A percentile compares a stretch with the other conserved stretches of the same genome.
Conservation (phyloP, 2,329 filamentous ascomycete species). For the Trichoderma sp. region DNA sequence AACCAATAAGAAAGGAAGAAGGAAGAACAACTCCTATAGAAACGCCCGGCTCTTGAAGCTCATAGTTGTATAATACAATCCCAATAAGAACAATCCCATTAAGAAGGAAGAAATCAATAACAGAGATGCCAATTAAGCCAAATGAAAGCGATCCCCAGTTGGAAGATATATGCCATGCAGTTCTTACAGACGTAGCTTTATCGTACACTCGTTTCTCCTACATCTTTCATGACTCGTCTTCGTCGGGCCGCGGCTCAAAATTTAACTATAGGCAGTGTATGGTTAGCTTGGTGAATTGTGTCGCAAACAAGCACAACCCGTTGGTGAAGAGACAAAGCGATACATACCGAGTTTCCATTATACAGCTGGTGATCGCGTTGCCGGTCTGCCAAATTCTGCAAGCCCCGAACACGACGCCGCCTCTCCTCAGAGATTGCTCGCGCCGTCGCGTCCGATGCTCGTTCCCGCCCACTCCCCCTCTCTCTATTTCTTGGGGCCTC, state of each 20-base stretch:
- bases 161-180: neutral
- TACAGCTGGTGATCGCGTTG: slow-evolving; percentile 73
- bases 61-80: slow-evolving; percentile 31
- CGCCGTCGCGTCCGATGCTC: slow-evolving; percentile 12
- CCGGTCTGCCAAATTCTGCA: slow-evolving; percentile 55
- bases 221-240: slow-evolving; percentile 48
- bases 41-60: slow-evolving; percentile 21
- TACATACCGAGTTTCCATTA: slow-evolving; percentile 83
- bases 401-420: slow-evolving; percentile 36
- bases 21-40: slow-evolving; percentile 4
- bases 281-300: slow-evolving; percentile 28
- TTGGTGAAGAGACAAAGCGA: neutral
- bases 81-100: neutral
- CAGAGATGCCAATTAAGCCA: neutral
- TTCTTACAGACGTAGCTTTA: neutral
- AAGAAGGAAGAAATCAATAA: neutral
- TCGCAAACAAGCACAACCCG: too few relatives aligned
- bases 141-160: neutral
- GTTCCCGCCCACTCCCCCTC: neutral
- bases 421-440: slow-evolving; percentile 34
- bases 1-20: neutral
- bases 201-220: slow-evolving; percentile 2
- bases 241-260: slow-evolving; percentile 67
- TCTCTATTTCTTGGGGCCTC: slow-evolving; percentile 23
- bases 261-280: slow-evolving; percentile 56